Percentiles rank a stretch among this genome's conserved stretches.
phyloP scores from a whole-genome alignment of 2,329 filamentous ascomycete species.

The Sporothrix sp. region DNA sequence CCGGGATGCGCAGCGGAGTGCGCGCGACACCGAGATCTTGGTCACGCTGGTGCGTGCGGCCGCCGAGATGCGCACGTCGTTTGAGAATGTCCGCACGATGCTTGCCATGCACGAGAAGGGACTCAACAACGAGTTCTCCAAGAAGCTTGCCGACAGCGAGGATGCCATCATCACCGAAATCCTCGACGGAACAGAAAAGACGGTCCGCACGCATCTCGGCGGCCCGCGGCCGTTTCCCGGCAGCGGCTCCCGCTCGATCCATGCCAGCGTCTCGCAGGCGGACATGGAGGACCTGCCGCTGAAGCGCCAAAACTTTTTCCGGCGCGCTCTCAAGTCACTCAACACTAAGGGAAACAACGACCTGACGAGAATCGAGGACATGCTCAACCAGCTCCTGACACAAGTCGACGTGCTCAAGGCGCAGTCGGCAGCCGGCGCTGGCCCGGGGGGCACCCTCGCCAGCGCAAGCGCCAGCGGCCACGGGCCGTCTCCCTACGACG shows the following conservation, averaged over 20 bases:
- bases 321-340: constrained; percentile 82
- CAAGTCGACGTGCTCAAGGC: constrained; percentile 80
- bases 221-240: constrained; percentile 77
- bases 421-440: constrained; percentile 36
- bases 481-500: constrained; percentile 50
- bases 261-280: constrained; percentile 43
- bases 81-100: constrained; percentile 89
- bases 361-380: constrained; percentile 77
- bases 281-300: constrained; percentile 50
- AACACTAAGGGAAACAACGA: constrained; percentile 83
- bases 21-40: constrained; percentile 90
- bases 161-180: constrained; percentile 78
- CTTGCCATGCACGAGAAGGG: constrained; percentile 82
- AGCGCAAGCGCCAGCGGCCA: constrained; percentile 38
- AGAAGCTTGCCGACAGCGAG: constrained; percentile 67
- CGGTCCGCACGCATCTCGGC: constrained; percentile 69
- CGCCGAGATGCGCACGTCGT: constrained; percentile 92
- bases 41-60: constrained; percentile 89
- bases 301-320: constrained; percentile 92
- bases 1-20: constrained; percentile 90
- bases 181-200: constrained; percentile 80
- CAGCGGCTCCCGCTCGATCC: constrained; percentile 47
- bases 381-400: constrained; percentile 82
- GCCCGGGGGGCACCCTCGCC: not conserved
- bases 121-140: constrained; percentile 74